phyloP scores from a whole-genome alignment of 306 rosid species.

The Vigna reflexopilosa region DNA sequence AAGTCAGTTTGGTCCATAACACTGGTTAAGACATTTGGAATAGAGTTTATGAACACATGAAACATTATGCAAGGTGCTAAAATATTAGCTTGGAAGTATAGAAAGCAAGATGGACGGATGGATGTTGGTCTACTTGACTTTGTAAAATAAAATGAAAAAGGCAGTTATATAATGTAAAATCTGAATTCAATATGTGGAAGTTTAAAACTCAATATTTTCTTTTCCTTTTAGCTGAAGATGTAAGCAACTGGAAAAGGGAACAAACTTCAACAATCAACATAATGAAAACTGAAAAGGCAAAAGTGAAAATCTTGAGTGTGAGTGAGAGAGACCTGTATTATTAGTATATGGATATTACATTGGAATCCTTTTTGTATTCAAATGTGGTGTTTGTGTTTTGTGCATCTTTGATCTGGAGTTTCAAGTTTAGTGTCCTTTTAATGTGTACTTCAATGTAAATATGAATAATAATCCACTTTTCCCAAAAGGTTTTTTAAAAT shows the following conservation, averaged over 20 bases:
- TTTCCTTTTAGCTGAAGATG: background rate
- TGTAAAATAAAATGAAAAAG: background rate
- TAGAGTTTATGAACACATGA: constrained; percentile 5
- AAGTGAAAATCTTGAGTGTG: background rate
- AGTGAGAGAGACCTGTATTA: background rate
- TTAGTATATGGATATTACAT: background rate
- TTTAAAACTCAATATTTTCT: background rate
- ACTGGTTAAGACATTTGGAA: background rate
- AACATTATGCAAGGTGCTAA: constrained; percentile 12
- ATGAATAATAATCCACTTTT: background rate
- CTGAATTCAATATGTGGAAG: background rate
- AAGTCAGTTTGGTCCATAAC: background rate
- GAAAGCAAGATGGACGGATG: background rate
- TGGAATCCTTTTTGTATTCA: background rate
- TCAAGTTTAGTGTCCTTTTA: background rate
- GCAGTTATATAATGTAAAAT: background rate
- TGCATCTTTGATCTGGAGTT: constrained; percentile 4
- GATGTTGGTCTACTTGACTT: background rate
- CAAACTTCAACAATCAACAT: background rate
- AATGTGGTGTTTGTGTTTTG: background rate
- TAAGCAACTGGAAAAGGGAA: background rate
- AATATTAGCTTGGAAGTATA: background rate
- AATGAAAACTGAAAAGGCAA: background rate
- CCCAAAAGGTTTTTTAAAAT: constrained; percentile 25
- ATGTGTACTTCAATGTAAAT: constrained; percentile 16